phyloP scores from a whole-genome alignment of 768 basidiomycete species.

The Mycena polygramma region DNA sequence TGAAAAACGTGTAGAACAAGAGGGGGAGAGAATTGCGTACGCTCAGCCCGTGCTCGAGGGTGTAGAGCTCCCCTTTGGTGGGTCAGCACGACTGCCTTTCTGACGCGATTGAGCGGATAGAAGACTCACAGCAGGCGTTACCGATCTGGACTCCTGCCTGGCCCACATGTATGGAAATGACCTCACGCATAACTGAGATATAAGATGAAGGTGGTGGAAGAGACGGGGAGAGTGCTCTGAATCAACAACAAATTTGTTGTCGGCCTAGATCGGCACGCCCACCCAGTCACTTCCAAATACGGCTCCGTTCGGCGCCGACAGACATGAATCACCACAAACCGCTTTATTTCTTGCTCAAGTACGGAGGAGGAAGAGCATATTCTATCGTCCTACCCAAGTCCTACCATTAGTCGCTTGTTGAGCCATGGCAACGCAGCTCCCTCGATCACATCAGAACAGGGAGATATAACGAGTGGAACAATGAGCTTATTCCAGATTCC shows the following conservation, averaged over 20 bases:
- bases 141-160: constrained; percentile 97
- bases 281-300: neutral
- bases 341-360: too few species aligned
- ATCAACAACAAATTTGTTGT: constrained; percentile 5
- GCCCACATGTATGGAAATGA: constrained; percentile 96
- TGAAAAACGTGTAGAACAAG: constrained; percentile 26
- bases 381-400: too few species aligned
- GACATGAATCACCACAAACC: too few species aligned
- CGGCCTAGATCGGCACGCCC: too few species aligned
- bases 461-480: too few species aligned
- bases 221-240: constrained; percentile 15
- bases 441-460: too few species aligned
- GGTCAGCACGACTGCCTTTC: constrained; percentile 34
- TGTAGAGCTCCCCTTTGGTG: constrained; percentile 93
- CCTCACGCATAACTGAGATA: constrained; percentile 79
- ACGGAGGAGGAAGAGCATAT: too few species aligned
- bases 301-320: neutral
- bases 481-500: neutral
- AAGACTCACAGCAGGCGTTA: constrained; percentile 92
- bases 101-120: constrained; percentile 12
- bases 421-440: too few species aligned
- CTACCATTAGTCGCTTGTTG: too few species aligned
- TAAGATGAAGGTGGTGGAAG: constrained; percentile 21
- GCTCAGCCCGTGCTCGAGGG: constrained; percentile 95
- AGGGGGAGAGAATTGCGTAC: constrained; percentile 61